Evolutionary conservation across 495 filamentous ascomycete species (phyloP).

Genomic region (Penicillium parvum): DNA sequence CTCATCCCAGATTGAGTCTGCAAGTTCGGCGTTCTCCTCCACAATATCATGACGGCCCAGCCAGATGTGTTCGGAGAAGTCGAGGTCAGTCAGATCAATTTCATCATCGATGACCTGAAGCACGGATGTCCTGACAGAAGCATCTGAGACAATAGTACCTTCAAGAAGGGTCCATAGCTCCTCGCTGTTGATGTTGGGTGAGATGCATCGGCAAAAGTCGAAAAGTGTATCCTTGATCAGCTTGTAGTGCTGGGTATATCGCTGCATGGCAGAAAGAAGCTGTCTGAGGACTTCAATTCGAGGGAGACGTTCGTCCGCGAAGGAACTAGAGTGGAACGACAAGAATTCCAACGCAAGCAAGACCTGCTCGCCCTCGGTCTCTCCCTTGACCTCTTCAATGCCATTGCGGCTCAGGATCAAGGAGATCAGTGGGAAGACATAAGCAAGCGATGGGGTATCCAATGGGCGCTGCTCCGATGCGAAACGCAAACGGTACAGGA

Average conservation of each 20-base stretch:
- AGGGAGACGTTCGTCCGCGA: slow-evolving; percentile 66
- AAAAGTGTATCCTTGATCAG: slow-evolving; percentile 84
- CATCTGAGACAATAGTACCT: slow-evolving; percentile 72
- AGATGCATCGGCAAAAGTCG: slow-evolving; percentile 75
- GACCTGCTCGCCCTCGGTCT: slow-evolving; percentile 83
- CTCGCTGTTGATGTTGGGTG: slow-evolving; percentile 61
- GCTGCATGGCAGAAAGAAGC: slow-evolving; percentile 77
- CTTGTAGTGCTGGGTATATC: slow-evolving; percentile 89
- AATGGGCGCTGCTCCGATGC: slow-evolving; percentile 88
- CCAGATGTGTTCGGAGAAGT: slow-evolving; percentile 89
- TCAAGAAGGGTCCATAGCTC: slow-evolving; percentile 70
- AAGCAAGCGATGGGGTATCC: slow-evolving; percentile 78
- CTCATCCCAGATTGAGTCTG: slow-evolving; percentile 87
- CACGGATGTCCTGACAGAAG: slow-evolving; percentile 75
- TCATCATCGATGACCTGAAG: slow-evolving; percentile 89
- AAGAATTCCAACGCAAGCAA: slow-evolving; percentile 88
- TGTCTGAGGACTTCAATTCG: slow-evolving; percentile 64
- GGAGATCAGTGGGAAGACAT: slow-evolving; percentile 77
- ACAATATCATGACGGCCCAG: slow-evolving; percentile 85
- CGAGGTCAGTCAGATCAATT: slow-evolving; percentile 80
- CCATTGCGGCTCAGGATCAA: slow-evolving; percentile 72
- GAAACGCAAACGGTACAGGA: slow-evolving; percentile 87
- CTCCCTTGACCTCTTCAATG: slow-evolving; percentile 55
- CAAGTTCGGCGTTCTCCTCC: slow-evolving; percentile 81
- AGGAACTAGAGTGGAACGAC: slow-evolving; percentile 76